Percentiles rank a stretch among this genome's conserved stretches.
Conservation (phyloP, 108 stramenopile genomes). For the Skeletonema potamos region DNA sequence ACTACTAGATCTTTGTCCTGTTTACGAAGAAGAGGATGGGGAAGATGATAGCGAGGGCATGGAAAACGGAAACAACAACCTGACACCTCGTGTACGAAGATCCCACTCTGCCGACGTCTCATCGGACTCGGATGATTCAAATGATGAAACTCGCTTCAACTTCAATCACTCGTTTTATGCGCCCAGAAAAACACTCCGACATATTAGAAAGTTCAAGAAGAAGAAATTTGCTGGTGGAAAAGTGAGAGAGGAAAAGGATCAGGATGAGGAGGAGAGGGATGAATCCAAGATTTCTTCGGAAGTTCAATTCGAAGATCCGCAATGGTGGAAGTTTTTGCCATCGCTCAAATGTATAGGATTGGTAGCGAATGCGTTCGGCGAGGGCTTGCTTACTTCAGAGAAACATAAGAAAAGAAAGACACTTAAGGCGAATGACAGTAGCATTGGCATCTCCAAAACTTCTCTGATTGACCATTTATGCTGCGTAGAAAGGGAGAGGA, state of each 20-base stretch:
- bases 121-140: constrained; percentile 10
- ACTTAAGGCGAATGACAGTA: background rate
- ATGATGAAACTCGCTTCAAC: constrained; percentile 33
- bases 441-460: constrained; percentile 9
- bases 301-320: constrained; percentile 91
- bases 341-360: constrained; percentile 89
- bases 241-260: background rate
- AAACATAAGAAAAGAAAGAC: constrained; percentile 15
- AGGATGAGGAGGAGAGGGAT: constrained; percentile 11
- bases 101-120: background rate
- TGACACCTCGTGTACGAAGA: background rate
- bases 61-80: background rate
- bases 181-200: constrained; percentile 24
- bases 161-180: constrained; percentile 27
- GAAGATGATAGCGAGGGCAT: constrained; percentile 12
- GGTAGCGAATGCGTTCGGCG: constrained; percentile 64
- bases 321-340: constrained; percentile 87
- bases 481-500: constrained; percentile 55
- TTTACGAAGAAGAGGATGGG: constrained; percentile 53
- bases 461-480: constrained; percentile 46
- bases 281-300: constrained; percentile 25
- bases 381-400: constrained; percentile 3
- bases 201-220: constrained; percentile 14
- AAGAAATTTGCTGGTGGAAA: constrained; percentile 9
- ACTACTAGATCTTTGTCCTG: constrained; percentile 79